Conservation (phyloP, 2,329 filamentous ascomycete species). For the Verticillium dahliae region DNA sequence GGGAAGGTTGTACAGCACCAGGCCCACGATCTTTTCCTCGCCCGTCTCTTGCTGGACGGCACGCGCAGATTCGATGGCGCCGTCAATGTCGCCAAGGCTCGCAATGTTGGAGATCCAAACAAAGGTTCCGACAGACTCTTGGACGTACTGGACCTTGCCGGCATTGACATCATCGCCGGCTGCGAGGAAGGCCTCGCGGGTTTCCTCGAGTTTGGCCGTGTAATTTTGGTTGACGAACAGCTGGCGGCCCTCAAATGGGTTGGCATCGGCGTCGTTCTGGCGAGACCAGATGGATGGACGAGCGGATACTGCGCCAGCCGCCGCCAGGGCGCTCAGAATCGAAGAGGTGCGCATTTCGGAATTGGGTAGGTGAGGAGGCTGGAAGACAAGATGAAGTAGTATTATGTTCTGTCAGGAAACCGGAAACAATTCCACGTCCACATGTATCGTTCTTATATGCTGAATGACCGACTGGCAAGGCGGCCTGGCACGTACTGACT, state of each 20-base stretch:
- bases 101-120: slow-evolving; percentile 33
- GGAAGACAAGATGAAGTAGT: neutral
- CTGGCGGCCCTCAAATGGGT: slow-evolving; percentile 40
- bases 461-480: neutral
- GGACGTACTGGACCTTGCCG: slow-evolving; percentile 27
- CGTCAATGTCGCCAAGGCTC: slow-evolving; percentile 28
- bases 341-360: neutral
- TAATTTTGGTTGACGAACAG: slow-evolving; percentile 40
- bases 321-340: neutral
- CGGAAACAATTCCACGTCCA: neutral
- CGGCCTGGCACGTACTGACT: too few species aligned
- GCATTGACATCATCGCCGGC: slow-evolving; percentile 29
- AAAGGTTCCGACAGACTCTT: slow-evolving; percentile 31
- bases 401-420: neutral
- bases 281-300: neutral
- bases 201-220: slow-evolving; percentile 31
- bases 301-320: neutral
- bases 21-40: slow-evolving; percentile 30
- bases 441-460: neutral
- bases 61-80: slow-evolving; percentile 30
- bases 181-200: slow-evolving; percentile 25
- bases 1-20: slow-evolving; percentile 38
- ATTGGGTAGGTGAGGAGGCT: neutral
- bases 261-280: slow-evolving; percentile 10
- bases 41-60: slow-evolving; percentile 24